phyloP scores from a whole-genome alignment of 139 green algal genomes.

The Volvox reticuliferus region DNA sequence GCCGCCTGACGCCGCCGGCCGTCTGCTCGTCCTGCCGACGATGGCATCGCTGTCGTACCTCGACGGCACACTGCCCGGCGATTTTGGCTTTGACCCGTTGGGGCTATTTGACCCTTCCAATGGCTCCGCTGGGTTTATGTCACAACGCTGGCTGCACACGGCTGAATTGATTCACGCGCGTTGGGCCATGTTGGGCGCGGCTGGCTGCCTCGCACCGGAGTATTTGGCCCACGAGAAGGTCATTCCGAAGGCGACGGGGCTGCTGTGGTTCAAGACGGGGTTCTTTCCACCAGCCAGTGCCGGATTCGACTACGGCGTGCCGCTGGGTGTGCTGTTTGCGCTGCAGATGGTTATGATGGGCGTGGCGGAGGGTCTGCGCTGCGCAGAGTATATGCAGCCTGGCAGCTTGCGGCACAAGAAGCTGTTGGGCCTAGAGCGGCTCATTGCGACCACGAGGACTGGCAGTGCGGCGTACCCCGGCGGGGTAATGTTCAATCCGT shows the following conservation, averaged over 20 bases:
- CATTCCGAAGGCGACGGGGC: constrained; percentile 72
- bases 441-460: constrained; percentile 53
- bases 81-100: constrained; percentile 96
- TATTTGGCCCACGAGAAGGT: constrained; percentile 62
- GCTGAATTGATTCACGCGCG: constrained; percentile 56
- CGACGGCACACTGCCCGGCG: constrained; percentile 72
- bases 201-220: constrained; percentile 70
- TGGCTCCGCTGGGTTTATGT: constrained; percentile 67
- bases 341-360: constrained; percentile 69
- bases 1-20: not conserved
- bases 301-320: constrained; percentile 67
- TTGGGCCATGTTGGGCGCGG: constrained; percentile 74
- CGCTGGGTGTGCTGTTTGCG: constrained; percentile 64
- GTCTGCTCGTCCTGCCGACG: constrained; percentile 37
- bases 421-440: constrained; percentile 66
- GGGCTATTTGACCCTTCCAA: constrained; percentile 78
- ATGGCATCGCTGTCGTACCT: constrained; percentile 58
- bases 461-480: constrained; percentile 76
- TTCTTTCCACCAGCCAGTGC: constrained; percentile 65
- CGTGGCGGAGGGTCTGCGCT: constrained; percentile 69
- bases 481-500: constrained; percentile 79
- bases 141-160: constrained; percentile 58
- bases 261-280: constrained; percentile 81
- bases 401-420: constrained; percentile 53
- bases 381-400: constrained; percentile 68